Evolutionary conservation across 352 stramenopile species (phyloP).

Genomic region (Globisporangium orthogonon): DNA sequence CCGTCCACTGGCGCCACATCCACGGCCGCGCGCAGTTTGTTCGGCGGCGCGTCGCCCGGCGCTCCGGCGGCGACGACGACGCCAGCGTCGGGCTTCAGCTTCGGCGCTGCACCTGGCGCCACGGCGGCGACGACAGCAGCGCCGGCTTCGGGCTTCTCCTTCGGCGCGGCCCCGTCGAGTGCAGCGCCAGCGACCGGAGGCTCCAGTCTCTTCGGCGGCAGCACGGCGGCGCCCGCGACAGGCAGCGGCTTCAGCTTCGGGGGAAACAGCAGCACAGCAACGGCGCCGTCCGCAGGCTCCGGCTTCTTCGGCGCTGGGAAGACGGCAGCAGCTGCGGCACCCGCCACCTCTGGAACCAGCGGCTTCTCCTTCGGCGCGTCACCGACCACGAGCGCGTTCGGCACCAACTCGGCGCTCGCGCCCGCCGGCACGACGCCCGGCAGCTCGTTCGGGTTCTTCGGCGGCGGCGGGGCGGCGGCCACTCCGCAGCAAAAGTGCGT

Average conservation of each 20-base stretch:
- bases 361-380: constrained; percentile 17
- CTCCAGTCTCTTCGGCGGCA: constrained; percentile 19
- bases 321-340: neutral
- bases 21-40: constrained; percentile 17
- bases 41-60: constrained; percentile 12
- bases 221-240: neutral
- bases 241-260: constrained; percentile 17
- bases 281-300: constrained; percentile 11
- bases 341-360: neutral
- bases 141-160: constrained; percentile 17
- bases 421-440: constrained; percentile 2
- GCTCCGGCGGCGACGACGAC: neutral
- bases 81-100: constrained; percentile 5
- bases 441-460: constrained; percentile 19
- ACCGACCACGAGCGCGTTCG: constrained; percentile 12
- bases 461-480: neutral
- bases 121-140: constrained; percentile 8
- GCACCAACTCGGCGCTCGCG: neutral
- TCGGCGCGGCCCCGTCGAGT: constrained; percentile 14
- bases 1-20: neutral
- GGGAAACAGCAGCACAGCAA: neutral
- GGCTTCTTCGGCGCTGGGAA: constrained; percentile 13
- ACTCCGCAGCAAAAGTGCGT: constrained; percentile 10
- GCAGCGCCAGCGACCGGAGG: constrained; percentile 5
- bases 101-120: constrained; percentile 19